phyloP scores from a whole-genome alignment of 345 rosid species.

The Gossypium longicalyx region DNA sequence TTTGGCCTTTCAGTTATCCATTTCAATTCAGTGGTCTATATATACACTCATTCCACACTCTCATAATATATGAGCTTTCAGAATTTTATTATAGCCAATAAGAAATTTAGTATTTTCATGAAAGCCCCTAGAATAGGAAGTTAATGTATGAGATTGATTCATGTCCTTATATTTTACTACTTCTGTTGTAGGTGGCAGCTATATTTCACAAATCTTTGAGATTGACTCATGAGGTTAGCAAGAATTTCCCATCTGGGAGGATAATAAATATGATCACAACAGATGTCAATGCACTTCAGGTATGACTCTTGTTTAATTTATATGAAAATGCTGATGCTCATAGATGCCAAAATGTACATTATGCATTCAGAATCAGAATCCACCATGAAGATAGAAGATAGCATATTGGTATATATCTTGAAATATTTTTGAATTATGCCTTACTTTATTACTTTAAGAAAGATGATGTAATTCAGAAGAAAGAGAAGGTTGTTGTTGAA shows the following conservation, averaged over 20 bases:
- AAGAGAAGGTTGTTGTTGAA: neutral
- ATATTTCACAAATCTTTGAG: conserved; percentile 81
- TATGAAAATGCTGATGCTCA: neutral
- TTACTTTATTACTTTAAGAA: neutral
- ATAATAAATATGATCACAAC: conserved; percentile 93
- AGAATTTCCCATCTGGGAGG: conserved; percentile 82
- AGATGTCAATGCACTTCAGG: conserved; percentile 89
- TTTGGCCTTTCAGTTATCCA: neutral
- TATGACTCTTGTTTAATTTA: conserved; percentile 14
- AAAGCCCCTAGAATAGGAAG: neutral
- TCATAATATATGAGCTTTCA: neutral
- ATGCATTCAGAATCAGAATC: neutral
- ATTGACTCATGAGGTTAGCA: conserved; percentile 77
- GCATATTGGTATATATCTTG: neutral
- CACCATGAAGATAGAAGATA: neutral
- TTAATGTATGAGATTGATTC: neutral
- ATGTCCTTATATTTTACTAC: neutral
- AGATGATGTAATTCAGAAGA: neutral
- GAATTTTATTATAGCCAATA: neutral
- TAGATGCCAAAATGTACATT: neutral
- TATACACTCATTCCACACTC: neutral
- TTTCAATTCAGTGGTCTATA: conserved; percentile 1
- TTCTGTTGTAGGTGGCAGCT: conserved; percentile 70
- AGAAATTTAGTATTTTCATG: neutral
- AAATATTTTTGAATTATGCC: neutral